These are phyloP conservation scores for Theileria annulata DNA, from an alignment of 169 alveolate species.

Conservation along the genomic window DNA sequence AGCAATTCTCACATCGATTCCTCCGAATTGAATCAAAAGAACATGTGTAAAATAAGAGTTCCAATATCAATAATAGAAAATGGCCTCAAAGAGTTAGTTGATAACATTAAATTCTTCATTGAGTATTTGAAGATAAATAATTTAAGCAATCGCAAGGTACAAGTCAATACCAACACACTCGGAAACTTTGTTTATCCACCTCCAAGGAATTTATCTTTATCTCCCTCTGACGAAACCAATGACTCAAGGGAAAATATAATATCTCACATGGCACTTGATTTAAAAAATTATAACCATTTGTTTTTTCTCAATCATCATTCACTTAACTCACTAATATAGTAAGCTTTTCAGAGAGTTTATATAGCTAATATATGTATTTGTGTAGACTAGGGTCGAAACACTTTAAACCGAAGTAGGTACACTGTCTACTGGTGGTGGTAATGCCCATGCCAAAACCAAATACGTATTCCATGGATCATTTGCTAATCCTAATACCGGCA, in stretches of 20 bases:
- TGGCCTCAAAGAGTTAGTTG: not conserved
- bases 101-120: not conserved
- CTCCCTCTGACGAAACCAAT: not conserved
- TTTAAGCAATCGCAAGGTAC: not conserved
- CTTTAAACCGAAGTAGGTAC: no score
- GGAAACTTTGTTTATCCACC: not conserved
- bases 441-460: no score
- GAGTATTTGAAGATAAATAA: not conserved
- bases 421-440: no score
- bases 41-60: not conserved
- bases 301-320: not conserved
- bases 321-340: not conserved
- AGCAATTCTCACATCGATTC: not conserved
- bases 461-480: no score
- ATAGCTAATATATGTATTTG: not conserved
- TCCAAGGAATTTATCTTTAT: not conserved
- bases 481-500: no score
- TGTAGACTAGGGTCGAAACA: no score
- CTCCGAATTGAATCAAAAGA: not conserved
- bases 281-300: not conserved
- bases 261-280: not conserved
- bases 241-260: not conserved
- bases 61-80: conserved; percentile 8
- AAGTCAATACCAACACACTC: not conserved
- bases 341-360: not conserved